A percentile compares a stretch with the other conserved stretches of the same genome.
Conservation (phyloP, 192 early-diverging fungal genomes). For the Coemansia sp. region DNA sequence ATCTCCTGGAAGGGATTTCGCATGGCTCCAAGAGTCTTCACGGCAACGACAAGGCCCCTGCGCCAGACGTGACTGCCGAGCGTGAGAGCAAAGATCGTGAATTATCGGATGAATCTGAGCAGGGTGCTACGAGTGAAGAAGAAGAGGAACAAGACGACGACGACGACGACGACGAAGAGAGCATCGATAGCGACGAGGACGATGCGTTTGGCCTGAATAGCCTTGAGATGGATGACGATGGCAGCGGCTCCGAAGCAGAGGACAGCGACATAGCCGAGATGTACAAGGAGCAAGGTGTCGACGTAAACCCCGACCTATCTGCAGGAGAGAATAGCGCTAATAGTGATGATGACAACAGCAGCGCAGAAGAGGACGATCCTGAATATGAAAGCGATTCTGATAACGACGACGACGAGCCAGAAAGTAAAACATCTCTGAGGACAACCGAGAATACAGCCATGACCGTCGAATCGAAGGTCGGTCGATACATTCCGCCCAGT, state of each 20-base stretch:
- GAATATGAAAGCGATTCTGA: slow-evolving; percentile 2
- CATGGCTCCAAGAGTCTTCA: slow-evolving; percentile 39
- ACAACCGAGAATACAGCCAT: neutral
- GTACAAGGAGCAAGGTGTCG: slow-evolving; percentile 28
- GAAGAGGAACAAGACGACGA: slow-evolving; percentile 8
- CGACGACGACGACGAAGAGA: neutral
- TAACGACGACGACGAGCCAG: neutral
- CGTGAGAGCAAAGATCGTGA: neutral
- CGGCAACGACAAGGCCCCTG: neutral
- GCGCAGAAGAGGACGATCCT: neutral
- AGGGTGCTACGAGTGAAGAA: neutral
- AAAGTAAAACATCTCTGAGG: neutral
- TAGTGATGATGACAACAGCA: slow-evolving; percentile 21
- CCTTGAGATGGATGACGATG: slow-evolving; percentile 21
- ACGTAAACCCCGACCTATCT: slow-evolving; percentile 23
- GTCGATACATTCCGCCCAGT: slow-evolving; percentile 89
- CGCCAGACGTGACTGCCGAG: slow-evolving; percentile 1
- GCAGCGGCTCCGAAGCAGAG: slow-evolving; percentile 28
- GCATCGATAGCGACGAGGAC: slow-evolving; percentile 7
- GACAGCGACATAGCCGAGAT: slow-evolving; percentile 54
- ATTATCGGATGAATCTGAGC: slow-evolving; percentile 3
- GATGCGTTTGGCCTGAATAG: slow-evolving; percentile 37
- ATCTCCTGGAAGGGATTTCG: slow-evolving; percentile 34
- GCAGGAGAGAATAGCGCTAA: slow-evolving; percentile 4
- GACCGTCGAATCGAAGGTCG: slow-evolving; percentile 15